phyloP scores from a whole-genome alignment of 768 basidiomycete species.

The Phylloporus sp. region DNA sequence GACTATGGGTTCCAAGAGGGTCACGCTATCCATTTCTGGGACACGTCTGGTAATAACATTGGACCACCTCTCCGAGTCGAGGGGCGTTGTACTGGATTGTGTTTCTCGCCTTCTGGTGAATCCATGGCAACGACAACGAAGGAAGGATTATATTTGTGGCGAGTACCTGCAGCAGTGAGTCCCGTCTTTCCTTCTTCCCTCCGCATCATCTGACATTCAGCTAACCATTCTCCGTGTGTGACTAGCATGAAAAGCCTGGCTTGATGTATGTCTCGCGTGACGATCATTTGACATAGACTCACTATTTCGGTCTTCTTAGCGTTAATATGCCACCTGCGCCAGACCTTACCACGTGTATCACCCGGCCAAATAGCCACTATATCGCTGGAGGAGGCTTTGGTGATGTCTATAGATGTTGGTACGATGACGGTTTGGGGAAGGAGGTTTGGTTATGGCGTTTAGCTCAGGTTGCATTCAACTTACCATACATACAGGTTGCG shows the following conservation, averaged over 20 bases:
- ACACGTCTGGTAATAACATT: not conserved
- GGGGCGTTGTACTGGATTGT: not conserved
- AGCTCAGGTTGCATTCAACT: not conserved
- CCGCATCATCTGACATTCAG: too few species aligned
- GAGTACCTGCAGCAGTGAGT: not conserved
- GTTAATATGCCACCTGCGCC: not conserved
- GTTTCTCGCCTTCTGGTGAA: not conserved
- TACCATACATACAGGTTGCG: slow-evolving; percentile 11
- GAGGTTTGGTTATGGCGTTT: not conserved
- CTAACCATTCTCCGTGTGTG: too few species aligned
- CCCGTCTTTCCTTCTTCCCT: too few species aligned
- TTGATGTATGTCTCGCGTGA: not conserved
- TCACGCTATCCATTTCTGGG: not conserved
- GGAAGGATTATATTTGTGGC: not conserved
- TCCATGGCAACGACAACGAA: not conserved
- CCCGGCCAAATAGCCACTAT: not conserved
- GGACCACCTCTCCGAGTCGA: not conserved
- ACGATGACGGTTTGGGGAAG: not conserved
- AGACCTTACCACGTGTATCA: slow-evolving; percentile 8
- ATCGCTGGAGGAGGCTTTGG: slow-evolving; percentile 11
- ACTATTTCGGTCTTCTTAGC: not conserved
- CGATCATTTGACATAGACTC: not conserved
- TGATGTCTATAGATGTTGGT: slow-evolving; percentile 13
- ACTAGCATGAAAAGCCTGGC: too few species aligned
- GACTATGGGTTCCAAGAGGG: not conserved